A percentile compares a stretch with the other conserved stretches of the same genome.
Conservation (phyloP, 352 stramenopile species). For the Phytophthora niederhauseri region DNA sequence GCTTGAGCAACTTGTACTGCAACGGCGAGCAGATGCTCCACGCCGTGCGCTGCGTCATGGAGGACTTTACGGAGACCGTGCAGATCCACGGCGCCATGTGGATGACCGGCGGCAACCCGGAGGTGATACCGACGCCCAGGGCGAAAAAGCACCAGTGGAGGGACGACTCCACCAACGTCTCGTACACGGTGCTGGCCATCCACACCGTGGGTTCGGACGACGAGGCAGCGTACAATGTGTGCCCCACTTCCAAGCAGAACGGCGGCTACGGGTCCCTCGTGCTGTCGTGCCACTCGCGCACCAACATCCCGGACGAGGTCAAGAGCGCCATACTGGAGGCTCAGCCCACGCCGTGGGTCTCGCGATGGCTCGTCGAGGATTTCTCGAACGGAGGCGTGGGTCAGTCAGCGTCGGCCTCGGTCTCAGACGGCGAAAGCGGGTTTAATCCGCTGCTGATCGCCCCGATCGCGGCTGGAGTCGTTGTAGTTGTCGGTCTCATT, state of each 20-base stretch:
- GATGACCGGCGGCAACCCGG: constrained; percentile 32
- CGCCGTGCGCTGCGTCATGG: constrained; percentile 22
- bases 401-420: neutral
- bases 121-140: constrained; percentile 16
- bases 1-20: constrained; percentile 29
- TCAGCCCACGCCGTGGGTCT: neutral
- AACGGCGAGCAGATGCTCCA: constrained; percentile 31
- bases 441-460: constrained; percentile 3
- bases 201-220: constrained; percentile 17
- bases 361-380: neutral
- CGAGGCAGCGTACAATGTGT: constrained; percentile 24
- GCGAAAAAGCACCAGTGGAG: constrained; percentile 20
- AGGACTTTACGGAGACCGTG: constrained; percentile 6
- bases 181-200: constrained; percentile 27
- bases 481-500: neutral
- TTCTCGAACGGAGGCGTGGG: neutral
- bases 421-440: neutral
- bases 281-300: constrained; percentile 18
- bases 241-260: constrained; percentile 7
- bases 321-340: neutral
- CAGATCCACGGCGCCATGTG: constrained; percentile 31
- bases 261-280: constrained; percentile 31
- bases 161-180: constrained; percentile 2
- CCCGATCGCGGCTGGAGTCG: neutral
- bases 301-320: constrained; percentile 6